Conservation (phyloP, 495 filamentous ascomycete species). For the Penicillium macrosclerotiorum region DNA sequence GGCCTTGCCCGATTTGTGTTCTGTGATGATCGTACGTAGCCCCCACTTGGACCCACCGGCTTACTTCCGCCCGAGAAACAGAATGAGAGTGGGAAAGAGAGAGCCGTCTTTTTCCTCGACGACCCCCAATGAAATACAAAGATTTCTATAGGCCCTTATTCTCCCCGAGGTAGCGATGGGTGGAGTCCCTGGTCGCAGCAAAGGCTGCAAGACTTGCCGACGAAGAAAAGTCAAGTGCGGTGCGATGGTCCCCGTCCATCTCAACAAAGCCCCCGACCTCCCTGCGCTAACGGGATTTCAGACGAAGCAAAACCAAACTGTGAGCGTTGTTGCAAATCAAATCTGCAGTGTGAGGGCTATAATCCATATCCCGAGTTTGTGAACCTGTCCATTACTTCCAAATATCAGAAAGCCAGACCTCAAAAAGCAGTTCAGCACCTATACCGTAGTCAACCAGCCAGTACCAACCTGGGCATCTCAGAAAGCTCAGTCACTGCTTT, state of each 20-base stretch:
- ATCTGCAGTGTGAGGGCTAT: conserved; percentile 22
- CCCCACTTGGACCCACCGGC: too few species aligned
- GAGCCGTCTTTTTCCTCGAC: too few species aligned
- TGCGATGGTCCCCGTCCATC: neutral
- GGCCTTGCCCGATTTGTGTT: too few species aligned
- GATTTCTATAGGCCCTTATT: too few species aligned
- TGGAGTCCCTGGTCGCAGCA: too few species aligned
- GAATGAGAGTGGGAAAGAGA: too few species aligned
- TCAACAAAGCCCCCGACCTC: neutral
- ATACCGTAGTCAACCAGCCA: neutral
- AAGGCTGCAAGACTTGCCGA: conserved; percentile 24
- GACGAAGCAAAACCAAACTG: conserved; percentile 24
- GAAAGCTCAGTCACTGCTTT: neutral
- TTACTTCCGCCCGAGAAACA: too few species aligned
- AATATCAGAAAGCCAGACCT: neutral
- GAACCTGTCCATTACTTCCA: conserved; percentile 1
- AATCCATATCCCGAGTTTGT: conserved; percentile 12
- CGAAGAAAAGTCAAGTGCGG: conserved; percentile 26
- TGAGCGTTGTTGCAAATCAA: conserved; percentile 20
- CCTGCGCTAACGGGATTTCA: conserved; percentile 5
- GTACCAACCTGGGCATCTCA: neutral
- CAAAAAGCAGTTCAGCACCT: neutral
- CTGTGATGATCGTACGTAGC: too few species aligned
- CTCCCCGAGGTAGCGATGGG: too few species aligned
- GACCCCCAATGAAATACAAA: too few species aligned